Evolutionary conservation across 148 eudicot genomes (phyloP), one percentile per base, ranked within the genome.

Genomic region (Vaccinium myrtillus): DNA sequence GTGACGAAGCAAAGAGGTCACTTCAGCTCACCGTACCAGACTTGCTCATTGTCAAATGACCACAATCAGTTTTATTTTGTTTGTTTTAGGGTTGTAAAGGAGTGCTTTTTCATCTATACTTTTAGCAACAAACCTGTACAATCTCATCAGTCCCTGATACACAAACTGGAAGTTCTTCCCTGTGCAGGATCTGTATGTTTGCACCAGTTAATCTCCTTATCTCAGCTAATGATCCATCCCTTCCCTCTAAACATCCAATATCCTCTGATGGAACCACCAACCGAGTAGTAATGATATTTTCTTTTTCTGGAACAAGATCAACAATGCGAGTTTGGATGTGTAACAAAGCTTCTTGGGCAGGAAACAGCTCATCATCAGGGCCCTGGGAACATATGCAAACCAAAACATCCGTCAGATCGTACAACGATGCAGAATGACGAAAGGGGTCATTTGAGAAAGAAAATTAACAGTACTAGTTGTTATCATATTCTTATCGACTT

Each of bases 291-390:
- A 94, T 89, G 85, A 95, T 85, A 87, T 93, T 97, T 85, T 97
- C 98, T 86, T 91, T 93, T 67, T 93, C 98, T 32, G 94, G 98
- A 83, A 88, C 83, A 77, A 97, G 88, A 92, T 97, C 99, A 36
- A 93, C 91, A 74, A 95, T 97, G 70, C 94, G 94, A 75, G 96
- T 95, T 87, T 97, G 99, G 82, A 97, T 95, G 88, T 97, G 99
- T 84, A 97, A 88, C 88, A 97, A 88, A 21, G 99, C 98, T 92
- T 97, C 99, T 90, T 97, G 99, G 84, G 99, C 99, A 55, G 99
- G 99, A 92, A 96, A 96, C 79, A 96, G 90, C 86, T 96, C 99
- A 84, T 96, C 98, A 70, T 96, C 98, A 65, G 98, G 98, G 55
- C 98, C 98, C 98, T 95, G 82, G n/a, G 49, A 83, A 81, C 43